Conservation (phyloP, 2,329 filamentous ascomycete genomes). For the Proliferodiscus dingleyae region DNA sequence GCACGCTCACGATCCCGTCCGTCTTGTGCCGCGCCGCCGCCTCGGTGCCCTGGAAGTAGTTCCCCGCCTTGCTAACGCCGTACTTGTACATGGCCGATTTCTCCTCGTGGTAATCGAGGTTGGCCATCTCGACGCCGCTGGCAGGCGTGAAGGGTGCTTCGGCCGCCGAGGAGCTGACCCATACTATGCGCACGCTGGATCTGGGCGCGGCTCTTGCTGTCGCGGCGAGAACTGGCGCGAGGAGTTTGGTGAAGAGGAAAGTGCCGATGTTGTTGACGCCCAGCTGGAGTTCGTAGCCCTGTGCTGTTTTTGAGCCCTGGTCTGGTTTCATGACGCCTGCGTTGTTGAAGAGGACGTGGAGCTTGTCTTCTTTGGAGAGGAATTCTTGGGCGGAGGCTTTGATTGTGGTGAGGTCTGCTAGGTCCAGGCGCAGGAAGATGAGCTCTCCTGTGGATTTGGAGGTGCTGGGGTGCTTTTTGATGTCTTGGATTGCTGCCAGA, state of each 20-base stretch:
- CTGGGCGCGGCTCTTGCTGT: slow-evolving; percentile 23
- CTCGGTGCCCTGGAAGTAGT: slow-evolving; percentile 10
- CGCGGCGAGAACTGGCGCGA: slow-evolving; percentile 27
- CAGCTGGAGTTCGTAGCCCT: slow-evolving; percentile 33
- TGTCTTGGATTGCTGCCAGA: slow-evolving; percentile 33
- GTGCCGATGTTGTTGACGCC: slow-evolving; percentile 33
- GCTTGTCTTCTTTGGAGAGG: slow-evolving; percentile 28
- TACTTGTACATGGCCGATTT: slow-evolving; percentile 5
- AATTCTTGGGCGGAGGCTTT: slow-evolving; percentile 34
- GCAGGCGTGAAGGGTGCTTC: slow-evolving; percentile 7
- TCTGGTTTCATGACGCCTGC: slow-evolving; percentile 34
- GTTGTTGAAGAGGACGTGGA: slow-evolving; percentile 37
- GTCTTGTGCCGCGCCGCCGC: slow-evolving; percentile 12
- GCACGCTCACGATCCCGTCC: slow-evolving; percentile 15
- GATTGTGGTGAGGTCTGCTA: slow-evolving; percentile 34
- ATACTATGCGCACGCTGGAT: slow-evolving; percentile 29
- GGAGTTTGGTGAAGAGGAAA: slow-evolving; percentile 33
- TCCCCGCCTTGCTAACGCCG: slow-evolving; percentile 14
- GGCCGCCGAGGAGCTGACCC: slow-evolving; percentile 27
- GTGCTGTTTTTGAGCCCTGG: slow-evolving; percentile 24
- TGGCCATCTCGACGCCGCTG: slow-evolving; percentile 14
- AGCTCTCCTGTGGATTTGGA: slow-evolving; percentile 30
- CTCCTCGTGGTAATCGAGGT: slow-evolving; percentile 13
- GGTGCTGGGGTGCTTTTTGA: slow-evolving; percentile 27
- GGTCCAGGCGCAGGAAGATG: slow-evolving; percentile 33